Conservation (phyloP, 495 filamentous ascomycete species). For the Penicillium bialowiezense region DNA sequence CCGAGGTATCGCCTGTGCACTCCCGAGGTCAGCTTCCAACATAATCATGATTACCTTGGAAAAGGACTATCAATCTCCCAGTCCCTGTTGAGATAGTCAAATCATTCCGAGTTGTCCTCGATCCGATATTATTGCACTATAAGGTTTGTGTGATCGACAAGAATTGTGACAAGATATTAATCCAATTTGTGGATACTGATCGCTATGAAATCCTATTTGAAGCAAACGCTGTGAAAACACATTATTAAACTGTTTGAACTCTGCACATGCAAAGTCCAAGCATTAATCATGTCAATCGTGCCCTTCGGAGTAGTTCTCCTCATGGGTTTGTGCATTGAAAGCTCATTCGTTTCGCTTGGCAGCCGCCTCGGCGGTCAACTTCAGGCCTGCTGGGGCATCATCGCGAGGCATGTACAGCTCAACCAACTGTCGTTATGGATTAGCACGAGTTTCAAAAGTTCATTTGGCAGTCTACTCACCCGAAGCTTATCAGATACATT, state of each 20-base stretch:
- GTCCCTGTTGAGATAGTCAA: too few relatives aligned
- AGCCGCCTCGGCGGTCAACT: constrained; percentile 60
- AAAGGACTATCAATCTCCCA: too few relatives aligned
- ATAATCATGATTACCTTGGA: too few relatives aligned
- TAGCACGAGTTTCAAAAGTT: constrained; percentile 6
- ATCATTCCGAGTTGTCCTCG: too few relatives aligned
- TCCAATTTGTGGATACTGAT: background rate
- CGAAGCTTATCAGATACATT: constrained; percentile 42
- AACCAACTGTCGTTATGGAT: constrained; percentile 61
- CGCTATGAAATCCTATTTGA: background rate
- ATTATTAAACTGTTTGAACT: background rate
- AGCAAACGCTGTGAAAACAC: background rate
- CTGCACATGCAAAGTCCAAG: too few relatives aligned
- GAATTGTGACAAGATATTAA: background rate
- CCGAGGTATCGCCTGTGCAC: too few relatives aligned
- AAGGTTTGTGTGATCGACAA: too few relatives aligned
- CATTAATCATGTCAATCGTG: constrained; percentile 1
- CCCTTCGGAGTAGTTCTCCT: background rate
- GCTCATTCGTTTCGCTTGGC: constrained; percentile 63
- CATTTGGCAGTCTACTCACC: constrained; percentile 23
- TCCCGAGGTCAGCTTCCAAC: too few relatives aligned
- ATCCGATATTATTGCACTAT: too few relatives aligned
- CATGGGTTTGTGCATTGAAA: background rate
- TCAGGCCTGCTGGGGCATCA: constrained; percentile 71
- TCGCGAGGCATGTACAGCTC: constrained; percentile 83